Evolutionary conservation across 2,329 filamentous ascomycete genomes (phyloP), one percentile per base, ranked within the genome.

Genomic region (Aspergillus viridinutans): DNA sequence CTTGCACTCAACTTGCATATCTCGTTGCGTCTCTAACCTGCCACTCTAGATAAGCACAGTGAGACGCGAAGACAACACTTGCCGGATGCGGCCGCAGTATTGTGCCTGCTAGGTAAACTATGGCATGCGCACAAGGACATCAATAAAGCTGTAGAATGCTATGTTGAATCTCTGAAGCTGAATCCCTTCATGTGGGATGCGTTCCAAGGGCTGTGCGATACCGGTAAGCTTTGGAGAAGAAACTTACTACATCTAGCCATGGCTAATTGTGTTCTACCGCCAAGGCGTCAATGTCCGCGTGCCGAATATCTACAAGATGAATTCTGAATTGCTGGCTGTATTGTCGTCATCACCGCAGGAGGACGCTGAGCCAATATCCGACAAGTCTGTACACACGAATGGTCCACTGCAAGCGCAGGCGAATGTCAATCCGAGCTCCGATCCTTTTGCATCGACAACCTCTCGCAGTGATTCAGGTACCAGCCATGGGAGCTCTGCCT

Each of bases 111-210:
- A 29, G 94, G 91, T 26, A 96, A 95, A 75, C 80, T 99, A 28
- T 93, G 92, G 77, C 85, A 89, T 50, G 90, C 85, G 2, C 88
- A 94, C 66, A 89, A 83, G 59, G 85, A 96, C 65, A 83, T 90
- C 67, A 89, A 89, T 68, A 92, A 90, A 73, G 92, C 94, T 7
- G 86, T 93, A 17, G 84, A 89, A 63, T 91, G 85, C 72, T 97
- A 94, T 70, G 91, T 96, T 64, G 91, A 95, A 58, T 86, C 92
- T 5, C 78, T 99, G 66, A 95, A 92, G 75, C 74, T 87, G 54
- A 99, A 97, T 68, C 92, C 94, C 1, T 93, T 97, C 74, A 94
- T 96, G 84, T 99, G 94, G 94, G 94, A 99, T 79, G 92, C 93
- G 0, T 97, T 97, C 67, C 86, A 88, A 23, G 88, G 85, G 17